Evolutionary conservation across 768 basidiomycete genomes (phyloP).

Genomic region (Leccinum broughii): DNA sequence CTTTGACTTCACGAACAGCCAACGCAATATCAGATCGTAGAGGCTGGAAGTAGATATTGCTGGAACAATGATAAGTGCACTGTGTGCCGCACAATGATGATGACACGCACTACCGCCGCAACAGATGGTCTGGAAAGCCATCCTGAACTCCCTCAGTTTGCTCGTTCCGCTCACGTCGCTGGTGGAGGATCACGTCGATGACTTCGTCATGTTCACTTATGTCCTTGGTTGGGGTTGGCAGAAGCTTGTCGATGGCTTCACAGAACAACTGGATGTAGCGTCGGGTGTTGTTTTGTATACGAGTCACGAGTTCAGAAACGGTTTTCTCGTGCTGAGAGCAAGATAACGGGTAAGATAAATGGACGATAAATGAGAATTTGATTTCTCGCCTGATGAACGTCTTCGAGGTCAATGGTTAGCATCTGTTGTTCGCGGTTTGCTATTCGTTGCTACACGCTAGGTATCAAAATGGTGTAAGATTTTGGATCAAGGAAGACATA

Average conservation of each 20-base stretch:
- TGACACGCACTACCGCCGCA: constrained; percentile 88
- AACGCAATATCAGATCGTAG: constrained; percentile 71
- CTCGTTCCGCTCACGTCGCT: constrained; percentile 85
- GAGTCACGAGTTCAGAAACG: constrained; percentile 69
- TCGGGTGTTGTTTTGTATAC: constrained; percentile 81
- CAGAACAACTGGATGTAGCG: constrained; percentile 90
- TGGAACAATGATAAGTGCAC: constrained; percentile 35
- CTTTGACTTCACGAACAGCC: constrained; percentile 91
- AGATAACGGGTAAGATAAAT: constrained; percentile 10
- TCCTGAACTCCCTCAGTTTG: constrained; percentile 71
- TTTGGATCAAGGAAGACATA: constrained; percentile 40
- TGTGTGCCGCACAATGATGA: neutral
- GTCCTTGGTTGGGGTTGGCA: constrained; percentile 87
- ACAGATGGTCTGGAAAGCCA: constrained; percentile 86
- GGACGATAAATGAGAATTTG: constrained; percentile 4
- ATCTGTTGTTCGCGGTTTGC: constrained; percentile 93
- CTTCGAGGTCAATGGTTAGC: constrained; percentile 86
- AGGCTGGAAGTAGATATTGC: constrained; percentile 94
- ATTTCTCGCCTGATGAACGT: constrained; percentile 66
- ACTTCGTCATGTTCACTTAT: constrained; percentile 92
- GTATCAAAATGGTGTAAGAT: constrained; percentile 22
- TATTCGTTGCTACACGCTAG: constrained; percentile 64
- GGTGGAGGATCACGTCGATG: constrained; percentile 94
- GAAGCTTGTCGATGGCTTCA: constrained; percentile 85
- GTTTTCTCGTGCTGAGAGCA: constrained; percentile 62